Base-by-base conservation (phyloP, 2,329 filamentous ascomycete genomes). In the Pleurostoma richardsiae region DNA sequence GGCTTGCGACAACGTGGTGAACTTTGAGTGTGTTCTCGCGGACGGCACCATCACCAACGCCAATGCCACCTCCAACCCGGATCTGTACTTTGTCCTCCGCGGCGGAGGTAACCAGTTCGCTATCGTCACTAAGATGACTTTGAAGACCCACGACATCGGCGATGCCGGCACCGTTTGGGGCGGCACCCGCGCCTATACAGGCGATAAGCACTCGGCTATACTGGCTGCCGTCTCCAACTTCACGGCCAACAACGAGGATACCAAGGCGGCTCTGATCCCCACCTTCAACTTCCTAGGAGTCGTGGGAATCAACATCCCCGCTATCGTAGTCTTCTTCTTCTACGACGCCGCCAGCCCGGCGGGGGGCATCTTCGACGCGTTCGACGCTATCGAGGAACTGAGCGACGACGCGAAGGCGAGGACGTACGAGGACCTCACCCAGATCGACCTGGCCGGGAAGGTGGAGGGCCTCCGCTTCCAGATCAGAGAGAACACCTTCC, bases 371-470 rank as follows among this genome's bases (percentile, higher is more conserved):
- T 39, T 39, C 11, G 38, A 39, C 10, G 38, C n/a, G 10, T 26
- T 39, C 5, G 38, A 39, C 38, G 38, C 38, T 5, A 39, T 39
- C 10, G n/a, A 39, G 5, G 38, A 39, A 26, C 38, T 39, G 10
- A 19, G n/a, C 6, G 38, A 39, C 11, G 38, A 26, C 5, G 38
- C 27, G 6, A 71, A 73, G 55, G 70, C 68, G 3, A 74, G 69
- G 51, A 70, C 63, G 5, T 77, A 77, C 50, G 63, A 68, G 44
- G 68, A 70, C 39, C 60, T 80, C 5, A 65, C 77, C 50, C 63
- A 58, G 11, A 57, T 57, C 31, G 77, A 76, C 54, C 71, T 79
- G 5, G 49, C 44, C n/a, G 52, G 54, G 38, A 28, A 54, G 29
- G 31, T 46, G 30, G 49, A 55, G 39, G 51, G 49, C 28, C 30